phyloP scores from a whole-genome alignment of 2,329 filamentous ascomycete genomes.

The Intubia oerlemansii region DNA sequence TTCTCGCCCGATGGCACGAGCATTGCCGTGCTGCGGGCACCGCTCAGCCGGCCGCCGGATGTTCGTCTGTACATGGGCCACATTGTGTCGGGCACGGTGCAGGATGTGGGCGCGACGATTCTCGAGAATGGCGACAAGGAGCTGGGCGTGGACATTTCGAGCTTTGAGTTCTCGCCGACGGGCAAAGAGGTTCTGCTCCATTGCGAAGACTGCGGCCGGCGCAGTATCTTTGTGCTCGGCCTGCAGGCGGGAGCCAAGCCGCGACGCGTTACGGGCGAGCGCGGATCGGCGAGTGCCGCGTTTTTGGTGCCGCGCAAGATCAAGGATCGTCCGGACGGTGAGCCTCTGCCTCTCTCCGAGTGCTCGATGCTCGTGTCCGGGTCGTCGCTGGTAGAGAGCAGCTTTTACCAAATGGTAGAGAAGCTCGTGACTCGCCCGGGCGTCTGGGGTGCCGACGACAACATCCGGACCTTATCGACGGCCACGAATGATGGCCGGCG shows the following conservation, averaged over 20 bases:
- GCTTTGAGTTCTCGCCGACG: constrained; percentile 15
- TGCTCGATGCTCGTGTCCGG: constrained; percentile 15
- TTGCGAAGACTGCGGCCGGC: constrained; percentile 14
- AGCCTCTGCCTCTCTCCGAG: too few species aligned
- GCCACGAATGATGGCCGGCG: constrained; percentile 13
- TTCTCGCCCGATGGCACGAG: constrained; percentile 17
- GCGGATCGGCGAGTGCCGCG: too few species aligned
- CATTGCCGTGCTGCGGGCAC: constrained; percentile 15
- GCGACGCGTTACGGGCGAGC: constrained; percentile 4
- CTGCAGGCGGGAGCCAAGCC: constrained; percentile 12
- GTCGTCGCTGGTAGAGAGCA: constrained; percentile 17
- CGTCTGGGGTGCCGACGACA: too few species aligned
- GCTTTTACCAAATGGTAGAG: constrained; percentile 16
- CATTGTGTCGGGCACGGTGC: constrained; percentile 10
- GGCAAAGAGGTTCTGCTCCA: constrained; percentile 15
- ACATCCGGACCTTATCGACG: too few species aligned
- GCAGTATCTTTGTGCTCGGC: constrained; percentile 14
- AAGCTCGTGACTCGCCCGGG: constrained; percentile 7
- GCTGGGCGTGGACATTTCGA: too few species aligned
- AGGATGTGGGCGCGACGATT: constrained; percentile 12
- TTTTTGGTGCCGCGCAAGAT: too few species aligned
- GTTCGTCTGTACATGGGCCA: constrained; percentile 13
- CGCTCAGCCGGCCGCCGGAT: constrained; percentile 10
- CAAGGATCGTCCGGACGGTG: too few species aligned
- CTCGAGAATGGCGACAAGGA: too few species aligned